Base-by-base conservation (phyloP, 768 basidiomycete species). In the Grammothele lineata region DNA sequence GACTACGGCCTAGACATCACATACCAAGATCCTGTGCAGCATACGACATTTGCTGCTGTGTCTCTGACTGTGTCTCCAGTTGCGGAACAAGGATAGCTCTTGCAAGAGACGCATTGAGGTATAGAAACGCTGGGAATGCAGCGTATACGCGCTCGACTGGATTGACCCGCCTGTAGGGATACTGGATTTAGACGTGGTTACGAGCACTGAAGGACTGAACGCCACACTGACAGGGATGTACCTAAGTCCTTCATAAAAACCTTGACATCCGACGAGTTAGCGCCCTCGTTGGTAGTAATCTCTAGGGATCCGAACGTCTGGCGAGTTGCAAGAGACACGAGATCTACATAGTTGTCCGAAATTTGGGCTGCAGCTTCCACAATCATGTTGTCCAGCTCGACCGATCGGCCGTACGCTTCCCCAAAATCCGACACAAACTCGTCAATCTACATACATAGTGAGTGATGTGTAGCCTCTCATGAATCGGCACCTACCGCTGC, bases 91-190 rank as follows among this genome's bases (percentile, higher is more conserved):
- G 51, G 21, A 63, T 50, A 15, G 49, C 51, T 4, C 49, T 43
- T 3, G 51, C 58, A 38, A 59, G 55, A 12, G 61, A 47, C 11
- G 61, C 59, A 33, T 66, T 66, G 40, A 60, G 22, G 40, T 57
- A 63, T 11, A 64, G 49, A 41, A 58, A 63, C 40, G 58, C 41
- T 4, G 65, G 61, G 40, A 58, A 65, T 10, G 61, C 47, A 5
- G 62, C 51, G 43, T 57, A 63, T 21, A 66, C 44, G 5, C 57
- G 53, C 41, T 66, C 65, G 7, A 66, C 64, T 14, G 65, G 61
- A 45, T 59, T 65, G 17, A 62, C 58, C 7, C 60, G 51, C 12
- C 57, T 48, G n/a, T n/a, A n/a, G 34, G 27, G 5, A n/a, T 14
- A 30, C n/a, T n/a, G n/a, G 14, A 30, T 7, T 7, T 30, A 12